Evolutionary conservation across 148 eudicot genomes (phyloP).

Genomic region (Chenopodium suecicum): DNA sequence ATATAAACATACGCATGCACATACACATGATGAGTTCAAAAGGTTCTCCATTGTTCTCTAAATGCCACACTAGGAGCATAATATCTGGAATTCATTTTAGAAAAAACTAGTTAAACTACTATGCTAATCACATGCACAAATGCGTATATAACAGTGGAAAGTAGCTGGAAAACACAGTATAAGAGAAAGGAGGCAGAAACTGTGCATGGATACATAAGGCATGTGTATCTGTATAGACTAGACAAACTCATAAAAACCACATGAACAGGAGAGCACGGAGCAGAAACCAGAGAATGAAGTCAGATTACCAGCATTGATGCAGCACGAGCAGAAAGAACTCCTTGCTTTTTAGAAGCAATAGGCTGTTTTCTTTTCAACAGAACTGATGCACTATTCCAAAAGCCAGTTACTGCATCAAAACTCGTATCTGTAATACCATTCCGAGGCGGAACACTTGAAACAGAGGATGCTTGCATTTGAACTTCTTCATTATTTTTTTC

Average conservation of each 20-base stretch:
- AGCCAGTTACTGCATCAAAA: conserved; percentile 38
- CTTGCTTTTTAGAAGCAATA: conserved; percentile 52
- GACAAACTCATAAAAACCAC: neutral
- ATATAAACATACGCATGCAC: neutral
- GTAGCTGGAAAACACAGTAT: neutral
- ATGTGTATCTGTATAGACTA: neutral
- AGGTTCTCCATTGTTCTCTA: neutral
- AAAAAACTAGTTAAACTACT: neutral
- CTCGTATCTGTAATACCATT: conserved; percentile 36
- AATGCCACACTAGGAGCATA: neutral
- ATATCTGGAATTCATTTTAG: neutral
- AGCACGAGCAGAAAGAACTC: conserved; percentile 80
- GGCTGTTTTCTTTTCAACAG: conserved; percentile 36
- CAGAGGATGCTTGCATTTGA: conserved; percentile 28
- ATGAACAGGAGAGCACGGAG: conserved; percentile 1
- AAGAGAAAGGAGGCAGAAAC: neutral
- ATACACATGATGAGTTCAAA: neutral
- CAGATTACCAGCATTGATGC: conserved; percentile 92
- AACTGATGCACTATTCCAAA: conserved; percentile 39
- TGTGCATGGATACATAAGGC: neutral
- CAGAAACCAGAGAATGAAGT: conserved; percentile 17
- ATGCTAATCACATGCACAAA: neutral
- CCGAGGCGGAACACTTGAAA: conserved; percentile 33
- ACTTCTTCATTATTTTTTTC: conserved; percentile 32
- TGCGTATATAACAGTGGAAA: neutral